Base-by-base conservation (phyloP, 2,329 filamentous ascomycete species). In the Cordyceps militaris region DNA sequence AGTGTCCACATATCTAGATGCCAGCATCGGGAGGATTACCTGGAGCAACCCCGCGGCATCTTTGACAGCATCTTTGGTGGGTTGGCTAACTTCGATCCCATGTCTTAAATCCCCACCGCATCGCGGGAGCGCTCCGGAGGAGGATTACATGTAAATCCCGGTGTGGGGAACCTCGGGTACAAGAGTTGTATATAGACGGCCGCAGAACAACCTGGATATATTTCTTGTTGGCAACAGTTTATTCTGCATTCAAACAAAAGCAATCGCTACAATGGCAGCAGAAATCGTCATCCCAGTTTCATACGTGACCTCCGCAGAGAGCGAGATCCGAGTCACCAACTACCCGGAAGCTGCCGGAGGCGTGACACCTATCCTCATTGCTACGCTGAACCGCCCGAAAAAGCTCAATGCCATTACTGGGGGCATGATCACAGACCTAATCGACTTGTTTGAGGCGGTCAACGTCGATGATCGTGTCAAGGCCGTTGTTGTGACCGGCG, bases 401-500 rank as follows among this genome's bases (percentile, higher is more conserved):
- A 72, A 76, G 52, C 76, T 83, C 60, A 85, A 84, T 71, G 74
- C 77, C 51, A 77, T 85, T 66, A 74, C 73, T 2, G 66, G 68
- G 0, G 63, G 68, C 3, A 71, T 74, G 61, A 77, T 81, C 65
- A 65, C 66, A 48, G 72, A 73, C 53, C 70, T 81, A 42, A 72
- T 73, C 53, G 50, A 55, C 2, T 69, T 79, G 21, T 84, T 76
- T 73, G 66, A 71, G 26, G 83, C 80, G 76, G 83, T 80, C 66
- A 82, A 86, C 63, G 66, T 66, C 16, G 78, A 86, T 66, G 77
- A 81, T 3, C 67, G 70, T 2, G 75, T 87, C 49, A 78, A 79
- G 54, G 81, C 79, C 63, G 82, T 80, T 24, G 75, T 87, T 3
- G 67, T 87, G 34, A 86, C 83, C 0, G 84, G 84, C 19, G 69